phyloP scores from a whole-genome alignment of 257 asterid genomes.

The Buddleja alternifolia region DNA sequence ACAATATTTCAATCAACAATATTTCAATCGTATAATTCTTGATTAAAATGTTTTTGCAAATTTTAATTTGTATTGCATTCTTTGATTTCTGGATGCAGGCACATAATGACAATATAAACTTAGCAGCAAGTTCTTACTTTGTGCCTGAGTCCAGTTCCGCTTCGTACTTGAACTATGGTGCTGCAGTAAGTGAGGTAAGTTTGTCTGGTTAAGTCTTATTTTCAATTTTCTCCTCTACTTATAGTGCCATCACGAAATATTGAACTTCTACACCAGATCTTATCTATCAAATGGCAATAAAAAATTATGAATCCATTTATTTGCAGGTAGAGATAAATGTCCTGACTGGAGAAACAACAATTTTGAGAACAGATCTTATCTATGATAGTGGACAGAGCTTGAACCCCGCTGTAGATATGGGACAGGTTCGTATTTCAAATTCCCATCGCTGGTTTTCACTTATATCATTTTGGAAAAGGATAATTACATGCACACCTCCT shows the following conservation, averaged over 20 bases:
- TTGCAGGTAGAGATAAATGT: conserved; percentile 66
- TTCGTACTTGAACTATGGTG: conserved; percentile 30
- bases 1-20: too few relatives aligned
- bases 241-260: not conserved
- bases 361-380: conserved; percentile 51
- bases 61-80: not conserved
- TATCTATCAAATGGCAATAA: not conserved
- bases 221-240: not conserved
- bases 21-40: too few relatives aligned
- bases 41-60: too few relatives aligned
- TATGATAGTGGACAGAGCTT: conserved; percentile 82
- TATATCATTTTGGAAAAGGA: not conserved
- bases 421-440: conserved; percentile 50
- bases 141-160: conserved; percentile 19
- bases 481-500: not conserved
- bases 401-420: conserved; percentile 76
- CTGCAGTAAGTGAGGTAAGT: conserved; percentile 56
- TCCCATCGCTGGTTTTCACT: not conserved
- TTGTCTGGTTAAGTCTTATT: not conserved
- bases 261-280: not conserved
- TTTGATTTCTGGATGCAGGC: conserved; percentile 27
- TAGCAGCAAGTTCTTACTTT: conserved; percentile 31
- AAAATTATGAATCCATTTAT: not conserved
- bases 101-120: conserved; percentile 14
- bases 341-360: conserved; percentile 63